Percentiles rank a stretch among this genome's conserved stretches.
phyloP scores from a whole-genome alignment of 2,329 filamentous ascomycete genomes.

The Penicillium concentricum region DNA sequence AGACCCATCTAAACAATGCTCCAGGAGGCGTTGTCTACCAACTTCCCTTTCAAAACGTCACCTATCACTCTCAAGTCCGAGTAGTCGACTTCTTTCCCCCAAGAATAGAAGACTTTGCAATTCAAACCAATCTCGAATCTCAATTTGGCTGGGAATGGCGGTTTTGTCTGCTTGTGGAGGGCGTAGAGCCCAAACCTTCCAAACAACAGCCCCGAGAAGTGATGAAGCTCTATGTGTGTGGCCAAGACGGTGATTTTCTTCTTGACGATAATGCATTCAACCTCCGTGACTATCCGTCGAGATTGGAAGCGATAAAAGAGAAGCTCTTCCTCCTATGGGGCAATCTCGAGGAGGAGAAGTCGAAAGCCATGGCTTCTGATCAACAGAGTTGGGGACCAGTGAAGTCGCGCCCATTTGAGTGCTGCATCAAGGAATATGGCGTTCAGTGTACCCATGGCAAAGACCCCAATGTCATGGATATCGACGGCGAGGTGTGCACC shows the following conservation, averaged over 20 bases:
- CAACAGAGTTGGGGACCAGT: slow-evolving; percentile 17
- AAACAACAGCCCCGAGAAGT: slow-evolving; percentile 44
- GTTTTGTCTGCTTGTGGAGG: slow-evolving; percentile 74
- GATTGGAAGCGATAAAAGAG: slow-evolving; percentile 60
- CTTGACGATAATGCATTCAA: slow-evolving; percentile 55
- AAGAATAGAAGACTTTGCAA: slow-evolving; percentile 68
- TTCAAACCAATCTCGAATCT: slow-evolving; percentile 30
- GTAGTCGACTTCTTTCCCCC: slow-evolving; percentile 78
- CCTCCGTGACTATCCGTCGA: slow-evolving; percentile 54
- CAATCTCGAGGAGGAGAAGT: slow-evolving; percentile 71
- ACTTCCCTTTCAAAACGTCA: slow-evolving; percentile 72
- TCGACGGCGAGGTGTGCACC: slow-evolving; percentile 34
- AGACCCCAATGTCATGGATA: slow-evolving; percentile 44
- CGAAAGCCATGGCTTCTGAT: slow-evolving; percentile 26
- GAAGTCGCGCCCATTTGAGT: slow-evolving; percentile 62
- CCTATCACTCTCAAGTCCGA: slow-evolving; percentile 68
- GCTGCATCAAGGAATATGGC: slow-evolving; percentile 71
- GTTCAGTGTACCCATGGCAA: slow-evolving; percentile 42
- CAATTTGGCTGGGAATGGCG: slow-evolving; percentile 72
- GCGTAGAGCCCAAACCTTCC: slow-evolving; percentile 53
- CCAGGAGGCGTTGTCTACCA: slow-evolving; percentile 45
- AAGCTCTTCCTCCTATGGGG: slow-evolving; percentile 81
- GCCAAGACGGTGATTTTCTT: slow-evolving; percentile 55
- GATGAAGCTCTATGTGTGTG: slow-evolving; percentile 69
- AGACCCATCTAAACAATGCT: slow-evolving; percentile 48